These are phyloP conservation scores for Alternaria dauci DNA, from an alignment of 2,329 filamentous ascomycete genomes.

Conservation along the genomic window DNA sequence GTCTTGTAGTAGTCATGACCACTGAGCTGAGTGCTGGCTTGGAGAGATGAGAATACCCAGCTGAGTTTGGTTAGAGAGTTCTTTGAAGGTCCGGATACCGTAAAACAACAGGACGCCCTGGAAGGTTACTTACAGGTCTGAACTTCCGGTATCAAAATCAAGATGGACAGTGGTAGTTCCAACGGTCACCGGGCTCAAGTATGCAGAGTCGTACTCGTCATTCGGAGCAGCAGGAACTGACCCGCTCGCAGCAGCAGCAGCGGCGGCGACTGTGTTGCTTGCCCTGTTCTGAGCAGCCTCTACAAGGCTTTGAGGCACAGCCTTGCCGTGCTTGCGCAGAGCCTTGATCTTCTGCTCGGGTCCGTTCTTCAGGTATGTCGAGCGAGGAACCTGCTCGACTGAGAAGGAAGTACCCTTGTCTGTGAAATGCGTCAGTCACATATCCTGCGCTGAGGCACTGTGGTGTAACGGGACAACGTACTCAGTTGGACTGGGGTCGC, in stretches of 20 bases:
- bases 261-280: slow-evolving; percentile 18
- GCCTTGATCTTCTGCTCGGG: slow-evolving; percentile 51
- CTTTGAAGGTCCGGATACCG: background rate
- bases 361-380: slow-evolving; percentile 49
- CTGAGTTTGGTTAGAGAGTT: slow-evolving; percentile 48
- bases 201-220: slow-evolving; percentile 48
- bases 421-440: background rate
- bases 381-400: slow-evolving; percentile 42
- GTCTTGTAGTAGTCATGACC: slow-evolving; percentile 69
- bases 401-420: slow-evolving; percentile 42
- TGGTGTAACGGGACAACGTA: background rate
- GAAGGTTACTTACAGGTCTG: slow-evolving; percentile 66
- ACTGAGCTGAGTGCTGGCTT: slow-evolving; percentile 58
- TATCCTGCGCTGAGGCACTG: background rate
- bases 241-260: slow-evolving; percentile 38
- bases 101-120: background rate
- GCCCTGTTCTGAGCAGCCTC: slow-evolving; percentile 46
- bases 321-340: slow-evolving; percentile 50
- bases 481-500: slow-evolving; percentile 42
- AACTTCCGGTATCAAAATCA: slow-evolving; percentile 75
- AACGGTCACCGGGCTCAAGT: slow-evolving; percentile 64
- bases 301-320: slow-evolving; percentile 38
- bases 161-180: slow-evolving; percentile 70
- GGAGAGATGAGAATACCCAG: slow-evolving; percentile 72
- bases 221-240: slow-evolving; percentile 52